Evolutionary conservation across 805 yeast genomes (phyloP), one percentile per base, ranked within the genome.

Genomic region (Clavispora asparagi): DNA sequence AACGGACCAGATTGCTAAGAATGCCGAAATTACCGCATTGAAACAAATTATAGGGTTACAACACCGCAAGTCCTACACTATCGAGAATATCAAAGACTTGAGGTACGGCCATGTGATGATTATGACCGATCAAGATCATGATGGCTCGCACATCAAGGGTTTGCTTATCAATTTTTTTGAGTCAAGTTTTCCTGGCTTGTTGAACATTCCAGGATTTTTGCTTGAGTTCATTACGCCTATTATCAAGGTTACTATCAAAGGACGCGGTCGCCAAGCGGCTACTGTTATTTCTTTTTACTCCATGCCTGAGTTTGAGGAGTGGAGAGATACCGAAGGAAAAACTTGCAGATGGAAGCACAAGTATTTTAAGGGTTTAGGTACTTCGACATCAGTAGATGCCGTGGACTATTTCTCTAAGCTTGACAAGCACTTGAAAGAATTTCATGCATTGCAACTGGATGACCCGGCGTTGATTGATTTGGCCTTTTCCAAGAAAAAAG

Each of bases 81-180:
- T 64, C 0, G 83, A 82, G 17, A 85, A 83, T 53, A 73, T 86
- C 13, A 78, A 79, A 47, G 82, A 85, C 4, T 72, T 94, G 51
- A 81, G 99, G 63, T 94, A 94, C 61, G 99, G 99, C 32, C 96
- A 90, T 63, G 78, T 94, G 43, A 94, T 94, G 98, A 90, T 94
- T 62, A 94, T 94, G 98, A 90, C 99, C 7, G 99, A 94, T 85
- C 99, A 94, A 70, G 99, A 94, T 88, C 96, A 91, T 57, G 99
- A 94, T 76, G 99, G 99, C 50, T 86, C 96, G 14, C 99, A 94
- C 72, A 94, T 94, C 64, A 94, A 94, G 63, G 99, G 99, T 53
- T 77, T 94, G 54, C 79, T 94, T 47, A 94, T 94, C 59, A 94
- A 94, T 64, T 94, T 94, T 60, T 70, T 94, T 48, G 98, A 92